Evolutionary conservation across 2,329 filamentous ascomycete species (phyloP).

Genomic region (Rosellinia necatrix): DNA sequence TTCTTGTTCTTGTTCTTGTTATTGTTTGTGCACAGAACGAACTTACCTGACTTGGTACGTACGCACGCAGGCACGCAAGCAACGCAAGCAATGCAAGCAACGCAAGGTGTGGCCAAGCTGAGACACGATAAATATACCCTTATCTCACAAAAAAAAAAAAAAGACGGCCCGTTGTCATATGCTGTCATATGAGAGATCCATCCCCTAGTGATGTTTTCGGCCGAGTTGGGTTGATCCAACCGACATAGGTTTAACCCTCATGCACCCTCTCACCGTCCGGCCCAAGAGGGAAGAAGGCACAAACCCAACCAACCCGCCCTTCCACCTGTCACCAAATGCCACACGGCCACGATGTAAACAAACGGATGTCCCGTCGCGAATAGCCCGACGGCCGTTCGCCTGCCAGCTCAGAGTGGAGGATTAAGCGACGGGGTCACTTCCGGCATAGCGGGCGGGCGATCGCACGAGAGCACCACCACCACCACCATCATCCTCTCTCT

Average conservation of each 20-base stretch:
- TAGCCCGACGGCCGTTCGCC: background rate
- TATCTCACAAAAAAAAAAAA: too few species aligned
- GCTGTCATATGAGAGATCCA: background rate
- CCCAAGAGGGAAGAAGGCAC: background rate
- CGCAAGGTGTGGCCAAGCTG: too few species aligned
- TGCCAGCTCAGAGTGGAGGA: background rate
- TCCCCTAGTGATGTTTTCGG: constrained; percentile 1
- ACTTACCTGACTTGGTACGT: too few species aligned
- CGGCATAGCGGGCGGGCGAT: background rate
- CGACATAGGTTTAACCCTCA: constrained; percentile 16
- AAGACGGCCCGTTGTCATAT: background rate
- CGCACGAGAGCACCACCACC: background rate
- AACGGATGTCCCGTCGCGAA: background rate
- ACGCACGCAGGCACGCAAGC: too few species aligned
- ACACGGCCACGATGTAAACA: constrained; percentile 1
- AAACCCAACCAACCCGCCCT: too few species aligned
- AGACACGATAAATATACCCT: too few species aligned
- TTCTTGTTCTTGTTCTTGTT: too few species aligned
- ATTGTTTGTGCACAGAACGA: too few species aligned
- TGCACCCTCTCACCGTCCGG: constrained; percentile 15
- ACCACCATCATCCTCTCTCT: too few species aligned
- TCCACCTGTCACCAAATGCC: background rate
- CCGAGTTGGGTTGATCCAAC: constrained; percentile 7
- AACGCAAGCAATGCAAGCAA: too few species aligned
- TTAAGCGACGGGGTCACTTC: background rate